Conservation (phyloP, 2,329 filamentous ascomycete genomes). For the Magnaporthiopsis poae region DNA sequence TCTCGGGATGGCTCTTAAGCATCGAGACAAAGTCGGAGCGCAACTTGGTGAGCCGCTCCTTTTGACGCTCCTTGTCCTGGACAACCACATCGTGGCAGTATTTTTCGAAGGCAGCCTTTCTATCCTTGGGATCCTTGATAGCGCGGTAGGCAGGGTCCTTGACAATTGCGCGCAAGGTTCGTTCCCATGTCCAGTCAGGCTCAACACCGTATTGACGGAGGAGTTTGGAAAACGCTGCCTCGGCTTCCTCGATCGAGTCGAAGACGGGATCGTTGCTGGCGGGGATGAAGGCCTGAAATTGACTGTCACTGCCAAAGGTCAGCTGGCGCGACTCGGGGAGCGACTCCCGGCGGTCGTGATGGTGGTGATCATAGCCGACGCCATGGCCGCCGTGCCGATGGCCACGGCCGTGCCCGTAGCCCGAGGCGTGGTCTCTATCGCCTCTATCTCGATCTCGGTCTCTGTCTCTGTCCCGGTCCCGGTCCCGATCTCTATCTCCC, state of each 20-base stretch:
- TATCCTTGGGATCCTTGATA: slow-evolving; percentile 82
- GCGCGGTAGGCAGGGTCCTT: slow-evolving; percentile 88
- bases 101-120: slow-evolving; percentile 86
- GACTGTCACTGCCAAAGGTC: slow-evolving; percentile 45
- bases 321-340: slow-evolving; percentile 49
- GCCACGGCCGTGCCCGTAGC: slow-evolving; percentile 2
- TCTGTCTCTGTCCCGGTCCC: slow-evolving; percentile 18
- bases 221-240: slow-evolving; percentile 85
- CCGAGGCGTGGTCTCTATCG: slow-evolving; percentile 12
- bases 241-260: slow-evolving; percentile 72
- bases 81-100: slow-evolving; percentile 81
- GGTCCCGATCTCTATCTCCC: slow-evolving; percentile 2
- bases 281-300: slow-evolving; percentile 51
- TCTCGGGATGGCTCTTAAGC: slow-evolving; percentile 92
- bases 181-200: slow-evolving; percentile 86
- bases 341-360: slow-evolving; percentile 22
- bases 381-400: slow-evolving; percentile 6
- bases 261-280: slow-evolving; percentile 68
- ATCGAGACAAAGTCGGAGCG: slow-evolving; percentile 90
- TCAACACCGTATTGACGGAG: slow-evolving; percentile 77
- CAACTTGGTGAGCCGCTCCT: slow-evolving; percentile 84
- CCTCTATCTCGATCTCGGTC: slow-evolving; percentile 22
- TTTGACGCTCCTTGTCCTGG: slow-evolving; percentile 88
- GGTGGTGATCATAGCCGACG: slow-evolving; percentile 12
- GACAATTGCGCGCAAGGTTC: slow-evolving; percentile 74